A percentile compares a stretch with the other conserved stretches of the same genome.
phyloP scores from a whole-genome alignment of 2,329 filamentous ascomycete genomes.

The Helminthosporium solani region DNA sequence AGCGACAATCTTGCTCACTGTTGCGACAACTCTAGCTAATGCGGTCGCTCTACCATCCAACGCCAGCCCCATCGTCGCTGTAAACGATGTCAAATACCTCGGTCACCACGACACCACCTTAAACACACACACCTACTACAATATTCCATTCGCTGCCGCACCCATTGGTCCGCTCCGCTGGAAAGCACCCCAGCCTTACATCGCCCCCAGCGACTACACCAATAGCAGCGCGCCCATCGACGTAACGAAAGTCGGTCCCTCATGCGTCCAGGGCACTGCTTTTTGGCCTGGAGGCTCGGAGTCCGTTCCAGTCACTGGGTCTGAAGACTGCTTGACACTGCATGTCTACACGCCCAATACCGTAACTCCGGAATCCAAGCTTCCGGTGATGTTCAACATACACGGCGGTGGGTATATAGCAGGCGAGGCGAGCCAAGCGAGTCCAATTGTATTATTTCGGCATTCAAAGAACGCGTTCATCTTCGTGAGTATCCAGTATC shows the following conservation, averaged over 20 bases:
- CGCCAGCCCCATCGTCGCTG: constrained; percentile 6
- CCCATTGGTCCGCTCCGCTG: constrained; percentile 34
- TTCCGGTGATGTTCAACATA: constrained; percentile 40
- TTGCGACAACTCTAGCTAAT: background rate
- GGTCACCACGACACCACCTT: constrained; percentile 13
- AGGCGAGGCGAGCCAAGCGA: constrained; percentile 20
- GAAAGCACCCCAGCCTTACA: constrained; percentile 31
- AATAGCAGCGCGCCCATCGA: constrained; percentile 18
- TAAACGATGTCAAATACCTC: constrained; percentile 15
- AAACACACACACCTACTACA: constrained; percentile 17
- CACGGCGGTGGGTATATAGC: constrained; percentile 35
- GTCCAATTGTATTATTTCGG: constrained; percentile 29
- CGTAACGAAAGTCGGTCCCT: constrained; percentile 23
- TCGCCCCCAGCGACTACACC: constrained; percentile 18
- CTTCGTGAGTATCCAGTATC: constrained; percentile 61
- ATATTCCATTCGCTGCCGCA: constrained; percentile 29
- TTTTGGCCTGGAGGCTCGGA: constrained; percentile 8
- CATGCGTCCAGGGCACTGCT: constrained; percentile 30
- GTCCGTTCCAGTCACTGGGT: constrained; percentile 2
- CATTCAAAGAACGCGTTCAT: constrained; percentile 43
- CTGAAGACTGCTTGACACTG: constrained; percentile 38
- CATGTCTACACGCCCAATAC: constrained; percentile 32
- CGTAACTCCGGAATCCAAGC: constrained; percentile 13
- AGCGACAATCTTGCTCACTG: background rate
- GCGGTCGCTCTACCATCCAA: background rate